phyloP scores from a whole-genome alignment of 106 monocot species.

The Dendrobium catenatum region DNA sequence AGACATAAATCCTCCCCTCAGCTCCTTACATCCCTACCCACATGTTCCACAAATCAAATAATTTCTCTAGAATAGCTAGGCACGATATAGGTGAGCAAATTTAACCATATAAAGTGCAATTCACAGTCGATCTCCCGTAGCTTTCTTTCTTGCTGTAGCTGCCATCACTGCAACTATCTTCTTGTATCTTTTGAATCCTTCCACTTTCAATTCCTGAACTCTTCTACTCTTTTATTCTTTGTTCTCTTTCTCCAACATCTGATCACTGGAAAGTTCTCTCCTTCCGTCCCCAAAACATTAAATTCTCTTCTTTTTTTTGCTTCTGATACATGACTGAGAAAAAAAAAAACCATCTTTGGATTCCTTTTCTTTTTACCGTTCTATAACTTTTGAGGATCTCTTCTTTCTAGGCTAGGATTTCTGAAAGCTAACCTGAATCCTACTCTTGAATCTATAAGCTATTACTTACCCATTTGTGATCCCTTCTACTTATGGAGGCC shows the following conservation, averaged over 20 bases:
- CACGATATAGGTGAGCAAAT: not conserved
- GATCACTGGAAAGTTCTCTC: constrained; percentile 10
- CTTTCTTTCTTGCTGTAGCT: not conserved
- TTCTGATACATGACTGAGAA: not conserved
- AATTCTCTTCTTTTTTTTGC: constrained; percentile 15
- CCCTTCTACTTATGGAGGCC: not conserved
- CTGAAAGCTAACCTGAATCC: constrained; percentile 10
- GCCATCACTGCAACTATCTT: constrained; percentile 6
- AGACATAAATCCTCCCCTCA: too few relatives aligned
- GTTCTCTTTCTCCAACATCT: constrained; percentile 3
- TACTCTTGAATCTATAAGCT: not conserved
- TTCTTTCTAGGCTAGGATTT: constrained; percentile 6
- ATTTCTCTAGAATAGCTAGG: not conserved
- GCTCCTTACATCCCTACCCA: not conserved
- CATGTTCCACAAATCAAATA: not conserved
- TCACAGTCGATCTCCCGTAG: not conserved
- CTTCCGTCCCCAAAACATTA: constrained; percentile 7
- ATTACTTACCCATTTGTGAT: not conserved
- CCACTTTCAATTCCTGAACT: not conserved
- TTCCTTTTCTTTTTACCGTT: constrained; percentile 14
- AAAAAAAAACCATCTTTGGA: constrained; percentile 4
- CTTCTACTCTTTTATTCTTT: not conserved
- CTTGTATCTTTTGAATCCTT: constrained; percentile 2
- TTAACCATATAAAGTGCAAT: not conserved
- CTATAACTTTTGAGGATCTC: not conserved